A percentile compares a stretch with the other conserved stretches of the same genome.
Evolutionary conservation across 2,329 filamentous ascomycete species (phyloP).

Genomic region (Ophiocordyceps camponoti-saundersi): DNA sequence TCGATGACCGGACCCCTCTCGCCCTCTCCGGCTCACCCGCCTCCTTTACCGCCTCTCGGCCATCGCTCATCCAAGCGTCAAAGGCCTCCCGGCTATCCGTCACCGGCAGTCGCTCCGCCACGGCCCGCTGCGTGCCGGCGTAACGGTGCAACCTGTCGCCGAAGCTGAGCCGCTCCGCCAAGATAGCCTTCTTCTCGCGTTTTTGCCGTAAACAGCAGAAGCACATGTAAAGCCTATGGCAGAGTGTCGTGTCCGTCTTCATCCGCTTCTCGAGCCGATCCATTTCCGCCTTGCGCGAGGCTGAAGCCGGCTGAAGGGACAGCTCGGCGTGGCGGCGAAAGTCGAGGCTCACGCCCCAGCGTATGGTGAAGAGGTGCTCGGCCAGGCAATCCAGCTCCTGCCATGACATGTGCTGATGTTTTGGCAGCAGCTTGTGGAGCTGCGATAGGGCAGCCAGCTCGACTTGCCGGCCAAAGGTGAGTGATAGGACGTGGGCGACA

Average conservation of each 20-base stretch:
- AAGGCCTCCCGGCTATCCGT: neutral
- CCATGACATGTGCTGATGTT: neutral
- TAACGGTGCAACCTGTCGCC: neutral
- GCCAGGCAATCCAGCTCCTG: neutral
- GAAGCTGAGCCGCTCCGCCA: neutral
- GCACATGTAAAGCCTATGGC: slow-evolving; percentile 1
- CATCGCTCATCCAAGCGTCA: neutral
- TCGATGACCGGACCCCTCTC: too few relatives aligned
- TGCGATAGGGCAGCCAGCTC: neutral
- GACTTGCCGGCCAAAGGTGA: neutral
- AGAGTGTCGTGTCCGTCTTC: neutral
- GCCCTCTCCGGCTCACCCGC: neutral
- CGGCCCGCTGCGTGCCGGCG: neutral
- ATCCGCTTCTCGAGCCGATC: neutral
- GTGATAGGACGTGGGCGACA: neutral
- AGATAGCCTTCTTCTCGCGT: neutral
- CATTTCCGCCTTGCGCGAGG: neutral
- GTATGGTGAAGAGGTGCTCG: neutral
- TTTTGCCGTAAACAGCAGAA: neutral
- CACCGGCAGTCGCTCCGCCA: neutral
- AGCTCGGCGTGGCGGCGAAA: neutral
- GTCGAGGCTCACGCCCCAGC: neutral
- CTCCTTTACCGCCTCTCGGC: neutral
- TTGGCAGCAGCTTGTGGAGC: neutral
- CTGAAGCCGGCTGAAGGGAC: neutral